phyloP scores from a whole-genome alignment of 2,329 filamentous ascomycete genomes.

The Alternaria solani region DNA sequence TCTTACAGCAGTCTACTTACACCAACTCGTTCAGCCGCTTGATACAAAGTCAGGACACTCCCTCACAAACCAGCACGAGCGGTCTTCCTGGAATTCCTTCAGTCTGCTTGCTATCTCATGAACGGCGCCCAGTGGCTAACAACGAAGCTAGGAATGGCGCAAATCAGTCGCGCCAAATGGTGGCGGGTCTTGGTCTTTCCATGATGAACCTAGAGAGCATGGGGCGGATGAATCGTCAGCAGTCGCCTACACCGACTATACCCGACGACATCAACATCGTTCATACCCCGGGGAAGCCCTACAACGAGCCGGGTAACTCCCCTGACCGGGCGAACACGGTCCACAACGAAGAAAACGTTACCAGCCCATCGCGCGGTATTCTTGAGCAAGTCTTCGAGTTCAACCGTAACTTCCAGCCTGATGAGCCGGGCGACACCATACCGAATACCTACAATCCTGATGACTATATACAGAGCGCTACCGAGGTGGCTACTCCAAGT shows the following conservation, averaged over 20 bases:
- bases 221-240: slow-evolving; percentile 33
- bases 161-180: slow-evolving; percentile 31
- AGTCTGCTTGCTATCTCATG: slow-evolving; percentile 49
- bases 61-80: slow-evolving; percentile 44
- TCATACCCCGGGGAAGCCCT: slow-evolving; percentile 19
- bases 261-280: slow-evolving; percentile 34
- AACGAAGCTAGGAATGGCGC: slow-evolving; percentile 29
- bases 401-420: slow-evolving; percentile 44
- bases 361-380: slow-evolving; percentile 28
- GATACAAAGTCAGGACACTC: slow-evolving; percentile 31
- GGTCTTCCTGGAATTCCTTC: slow-evolving; percentile 49
- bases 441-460: slow-evolving; percentile 50
- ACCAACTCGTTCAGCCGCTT: slow-evolving; percentile 30
- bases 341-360: slow-evolving; percentile 17
- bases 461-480: slow-evolving; percentile 55
- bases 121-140: slow-evolving; percentile 39
- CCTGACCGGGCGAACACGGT: slow-evolving; percentile 33
- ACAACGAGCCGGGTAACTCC: slow-evolving; percentile 27
- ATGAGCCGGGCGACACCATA: slow-evolving; percentile 45
- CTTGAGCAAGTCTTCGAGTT: slow-evolving; percentile 40
- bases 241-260: slow-evolving; percentile 44
- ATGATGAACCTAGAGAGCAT: slow-evolving; percentile 40
- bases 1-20: slow-evolving; percentile 25
- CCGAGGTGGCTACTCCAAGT: slow-evolving; percentile 59
- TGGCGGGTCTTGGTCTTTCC: slow-evolving; percentile 45